A percentile compares a stretch with the other conserved stretches of the same genome.
Conservation (phyloP, 371 early-diverging fungal genomes). For the Mucor indicus region DNA sequence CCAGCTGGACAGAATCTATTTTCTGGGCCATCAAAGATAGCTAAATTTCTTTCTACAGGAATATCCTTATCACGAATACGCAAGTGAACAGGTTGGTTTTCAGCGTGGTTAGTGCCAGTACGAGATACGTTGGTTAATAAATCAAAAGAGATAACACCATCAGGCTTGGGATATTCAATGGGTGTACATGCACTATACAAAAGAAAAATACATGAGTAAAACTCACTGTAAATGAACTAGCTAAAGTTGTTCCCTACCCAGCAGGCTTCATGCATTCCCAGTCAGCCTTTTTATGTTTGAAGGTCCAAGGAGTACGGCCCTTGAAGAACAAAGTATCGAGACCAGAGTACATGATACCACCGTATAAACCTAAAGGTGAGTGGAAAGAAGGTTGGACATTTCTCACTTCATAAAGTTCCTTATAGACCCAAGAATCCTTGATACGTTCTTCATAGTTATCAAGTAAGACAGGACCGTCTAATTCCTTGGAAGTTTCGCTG, state of each 20-base stretch:
- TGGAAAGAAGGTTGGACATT: constrained; percentile 96
- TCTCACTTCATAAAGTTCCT: constrained; percentile 89
- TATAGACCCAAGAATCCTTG: constrained; percentile 88
- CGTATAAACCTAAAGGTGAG: constrained; percentile 80
- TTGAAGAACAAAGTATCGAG: constrained; percentile 85
- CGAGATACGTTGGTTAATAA: constrained; percentile 90
- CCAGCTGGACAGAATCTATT: constrained; percentile 97
- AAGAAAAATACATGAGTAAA: too few relatives aligned
- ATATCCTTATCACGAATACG: constrained; percentile 68
- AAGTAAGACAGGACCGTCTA: constrained; percentile 46
- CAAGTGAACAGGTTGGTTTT: constrained; percentile 95
- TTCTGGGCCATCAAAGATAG: constrained; percentile 95
- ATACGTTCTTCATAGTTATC: constrained; percentile 77
- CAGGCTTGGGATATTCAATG: constrained; percentile 98
- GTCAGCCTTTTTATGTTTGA: constrained; percentile 87
- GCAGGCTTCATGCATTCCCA: constrained; percentile 76
- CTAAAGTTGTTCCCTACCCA: too few relatives aligned
- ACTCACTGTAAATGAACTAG: too few relatives aligned
- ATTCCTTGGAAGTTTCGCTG: constrained; percentile 6
- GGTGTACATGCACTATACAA: constrained; percentile 56
- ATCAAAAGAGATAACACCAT: constrained; percentile 93
- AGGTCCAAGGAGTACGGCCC: constrained; percentile 93
- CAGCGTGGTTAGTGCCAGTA: constrained; percentile 94
- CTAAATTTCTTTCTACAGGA: constrained; percentile 81
- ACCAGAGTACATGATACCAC: constrained; percentile 88